Conservation (phyloP, 1,284 basidiomycete genomes). For the Cryptococcus sp. region DNA sequence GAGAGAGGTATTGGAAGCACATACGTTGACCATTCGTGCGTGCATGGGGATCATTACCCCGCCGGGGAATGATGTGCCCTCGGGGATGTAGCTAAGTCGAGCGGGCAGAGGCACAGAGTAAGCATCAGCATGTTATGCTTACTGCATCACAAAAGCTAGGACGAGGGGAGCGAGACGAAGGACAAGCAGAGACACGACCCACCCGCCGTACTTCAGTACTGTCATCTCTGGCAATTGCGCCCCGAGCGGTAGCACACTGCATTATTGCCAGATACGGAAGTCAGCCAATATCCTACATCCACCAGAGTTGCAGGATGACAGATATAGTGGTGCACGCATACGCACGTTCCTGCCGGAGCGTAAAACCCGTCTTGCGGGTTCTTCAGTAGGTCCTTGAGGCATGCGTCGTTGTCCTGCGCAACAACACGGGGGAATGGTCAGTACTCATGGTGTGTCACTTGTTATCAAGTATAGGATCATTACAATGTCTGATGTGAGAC, state of each 20-base stretch:
- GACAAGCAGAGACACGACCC: constrained; percentile 5
- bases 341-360: constrained; percentile 39
- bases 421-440: too few species aligned
- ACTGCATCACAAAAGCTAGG: not conserved
- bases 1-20: not conserved
- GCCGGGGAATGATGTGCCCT: constrained; percentile 41
- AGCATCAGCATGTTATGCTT: too few species aligned
- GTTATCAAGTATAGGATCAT: too few species aligned
- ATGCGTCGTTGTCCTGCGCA: constrained; percentile 39
- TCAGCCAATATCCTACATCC: not conserved
- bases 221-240: constrained; percentile 38
- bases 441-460: too few species aligned
- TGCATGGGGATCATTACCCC: constrained; percentile 41
- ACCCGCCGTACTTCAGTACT: constrained; percentile 42
- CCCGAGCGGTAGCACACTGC: constrained; percentile 38
- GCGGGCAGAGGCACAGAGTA: too few species aligned
- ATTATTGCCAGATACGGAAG: not conserved
- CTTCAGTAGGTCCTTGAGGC: constrained; percentile 31
- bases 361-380: constrained; percentile 34
- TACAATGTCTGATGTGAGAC: too few species aligned
- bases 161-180: not conserved
- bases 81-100: constrained; percentile 35
- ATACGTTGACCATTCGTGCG: constrained; percentile 41
- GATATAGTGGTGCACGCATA: not conserved
- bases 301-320: not conserved